Conservation (phyloP, 306 rosid genomes). For the Prosopis cineraria region DNA sequence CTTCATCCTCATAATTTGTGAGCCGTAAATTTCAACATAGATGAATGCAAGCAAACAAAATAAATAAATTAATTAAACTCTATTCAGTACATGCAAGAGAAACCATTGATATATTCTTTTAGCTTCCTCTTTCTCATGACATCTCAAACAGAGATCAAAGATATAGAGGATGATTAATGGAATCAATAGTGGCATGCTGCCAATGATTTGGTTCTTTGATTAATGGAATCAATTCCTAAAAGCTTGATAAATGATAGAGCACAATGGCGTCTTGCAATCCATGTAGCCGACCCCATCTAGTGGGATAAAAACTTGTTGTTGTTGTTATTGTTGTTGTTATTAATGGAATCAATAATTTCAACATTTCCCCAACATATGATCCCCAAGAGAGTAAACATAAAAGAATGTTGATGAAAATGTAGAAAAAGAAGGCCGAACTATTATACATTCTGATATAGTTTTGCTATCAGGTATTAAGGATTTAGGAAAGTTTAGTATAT, state of each 20-base stretch:
- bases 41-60: background rate
- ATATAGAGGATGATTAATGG: background rate
- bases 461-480: background rate
- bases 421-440: background rate
- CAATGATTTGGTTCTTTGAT: no score
- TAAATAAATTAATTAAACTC: background rate
- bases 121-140: background rate
- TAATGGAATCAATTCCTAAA: no score
- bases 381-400: background rate
- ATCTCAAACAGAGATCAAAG: background rate
- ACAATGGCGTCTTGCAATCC: no score
- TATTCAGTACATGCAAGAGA: background rate
- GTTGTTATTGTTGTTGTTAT: no score
- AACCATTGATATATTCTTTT: slow-evolving; percentile 3
- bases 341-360: no score
- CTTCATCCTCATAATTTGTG: background rate
- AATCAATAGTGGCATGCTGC: background rate
- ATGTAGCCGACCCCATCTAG: no score
- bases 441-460: background rate
- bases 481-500: background rate
- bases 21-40: background rate
- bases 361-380: background rate
- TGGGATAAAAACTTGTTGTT: no score
- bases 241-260: no score
- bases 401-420: slow-evolving; percentile 6